Base-by-base conservation (phyloP, 2,329 filamentous ascomycete genomes). In the Colletotrichum sp. region DNA sequence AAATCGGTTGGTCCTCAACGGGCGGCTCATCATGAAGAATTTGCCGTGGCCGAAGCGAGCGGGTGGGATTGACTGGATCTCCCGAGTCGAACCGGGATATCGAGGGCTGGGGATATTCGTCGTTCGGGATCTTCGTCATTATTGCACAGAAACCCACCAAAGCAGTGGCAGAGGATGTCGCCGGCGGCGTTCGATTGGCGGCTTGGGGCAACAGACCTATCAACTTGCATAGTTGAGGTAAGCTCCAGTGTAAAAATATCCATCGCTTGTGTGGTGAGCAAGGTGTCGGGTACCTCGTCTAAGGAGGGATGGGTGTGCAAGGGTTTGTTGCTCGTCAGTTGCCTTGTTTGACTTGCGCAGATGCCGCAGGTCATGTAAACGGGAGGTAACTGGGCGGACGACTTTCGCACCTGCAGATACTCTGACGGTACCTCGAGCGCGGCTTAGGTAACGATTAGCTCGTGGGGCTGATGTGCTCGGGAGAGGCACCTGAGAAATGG, bases 381-480 rank as follows among this genome's bases (percentile, higher is more conserved):
- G 12, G 6, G 44, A 52, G 32, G 71, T 44, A 71, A 30, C 16
- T 22, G 13, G 22, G 26, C 55, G 32, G 26, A 36, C 60, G n/a
- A 39, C 48, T 55, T 22, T 30, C 16, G 30, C 44, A 18, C 22
- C 36, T 34, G 48, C 34, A 48, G 67, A 52, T 62, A 52, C 68
- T 36, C 70, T 15, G 28, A 26, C 9, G 39, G 18, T 65, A 75
- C 44, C 26, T 71, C 28, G 10, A 15, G 48, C 18, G 18, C 36
- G 28, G 55, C 66, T 69, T 71, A 60, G 59, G 52, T 52, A 65
- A 65, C 68, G 60, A 71, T 75, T 66, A 75, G 68, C 72, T 75
- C 48, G 72, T 71, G 68, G 72, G 68, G 60, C 68, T 44, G 16
- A 44, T 71, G 36, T 65, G 59, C n/a, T 28, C 26, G 10, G 39